A percentile compares a stretch with the other conserved stretches of the same genome.
These are phyloP conservation scores for Exophiala phaeomuriformis DNA, from an alignment of 2,329 filamentous ascomycete genomes.

Conservation along the genomic window DNA sequence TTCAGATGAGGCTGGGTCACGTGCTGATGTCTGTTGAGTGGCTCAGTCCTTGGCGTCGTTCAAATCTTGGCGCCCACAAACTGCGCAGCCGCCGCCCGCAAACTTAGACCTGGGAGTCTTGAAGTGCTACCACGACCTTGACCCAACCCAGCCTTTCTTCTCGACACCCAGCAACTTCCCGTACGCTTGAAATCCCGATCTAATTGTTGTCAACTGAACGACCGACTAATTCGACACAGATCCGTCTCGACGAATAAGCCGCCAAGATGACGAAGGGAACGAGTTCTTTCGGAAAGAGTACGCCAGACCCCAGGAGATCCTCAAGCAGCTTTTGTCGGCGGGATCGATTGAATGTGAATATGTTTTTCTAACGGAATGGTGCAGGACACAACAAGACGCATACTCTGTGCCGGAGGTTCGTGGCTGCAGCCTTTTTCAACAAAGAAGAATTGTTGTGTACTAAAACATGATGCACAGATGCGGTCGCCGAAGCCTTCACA, in stretches of 20 bases:
- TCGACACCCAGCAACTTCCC: slow-evolving; percentile 11
- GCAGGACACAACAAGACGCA: slow-evolving; percentile 84
- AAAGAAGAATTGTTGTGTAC: neutral
- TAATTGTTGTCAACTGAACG: neutral
- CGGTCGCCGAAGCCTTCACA: slow-evolving; percentile 92
- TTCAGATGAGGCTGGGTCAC: slow-evolving; percentile 6
- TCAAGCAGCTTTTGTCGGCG: neutral
- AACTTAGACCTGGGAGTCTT: slow-evolving; percentile 3
- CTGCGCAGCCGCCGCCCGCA: neutral
- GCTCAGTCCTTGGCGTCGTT: slow-evolving; percentile 2
- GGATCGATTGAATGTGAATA: neutral
- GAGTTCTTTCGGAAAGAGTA: slow-evolving; percentile 65
- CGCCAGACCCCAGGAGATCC: slow-evolving; percentile 2
- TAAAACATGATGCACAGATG: slow-evolving; percentile 36
- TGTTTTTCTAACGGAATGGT: slow-evolving; percentile 11
- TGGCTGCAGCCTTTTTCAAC: slow-evolving; percentile 30
- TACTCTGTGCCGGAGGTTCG: slow-evolving; percentile 96
- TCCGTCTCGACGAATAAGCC: slow-evolving; percentile 13
- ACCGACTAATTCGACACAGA: slow-evolving; percentile 6
- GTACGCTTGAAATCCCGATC: slow-evolving; percentile 7
- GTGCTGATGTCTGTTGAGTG: slow-evolving; percentile 1
- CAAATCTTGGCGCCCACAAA: slow-evolving; percentile 20
- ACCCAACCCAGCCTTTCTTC: slow-evolving; percentile 1
- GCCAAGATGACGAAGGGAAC: slow-evolving; percentile 53
- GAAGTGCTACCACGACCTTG: neutral